Base-by-base conservation (phyloP, 176 grass and related monocot genomes). In the Thalia dealbata region DNA sequence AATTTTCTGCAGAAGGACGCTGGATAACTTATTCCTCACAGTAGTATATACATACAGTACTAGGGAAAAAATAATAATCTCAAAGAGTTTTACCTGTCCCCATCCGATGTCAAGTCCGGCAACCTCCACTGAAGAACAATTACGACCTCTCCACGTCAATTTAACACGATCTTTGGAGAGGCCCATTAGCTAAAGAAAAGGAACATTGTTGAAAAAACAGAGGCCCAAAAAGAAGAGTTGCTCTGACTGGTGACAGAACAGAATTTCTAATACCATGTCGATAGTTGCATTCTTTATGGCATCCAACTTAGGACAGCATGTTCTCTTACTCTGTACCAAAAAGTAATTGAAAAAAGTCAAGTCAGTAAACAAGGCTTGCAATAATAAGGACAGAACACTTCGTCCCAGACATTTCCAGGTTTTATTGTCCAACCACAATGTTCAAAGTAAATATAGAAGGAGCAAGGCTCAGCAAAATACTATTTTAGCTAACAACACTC, bases 21-120 rank as follows among this genome's bases (percentile, higher is more conserved):
- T 38, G 1, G 1, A 4, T 38, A 2, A 38, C 32, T 38, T 38
- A 38, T 28, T 28, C 23, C 10, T 28, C 25, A 28, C 14, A 29
- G 25, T 28, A 28, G 29, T 13, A 13, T 48, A 8, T 0, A 15
- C 14, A 63, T 28, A 24, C 26, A 63, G 24, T 12, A 10, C 7
- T 63, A 25, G 14, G 11, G 27, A 3, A 63, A n/a, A n/a, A n/a
- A n/a, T n/a, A n/a, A n/a, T n/a, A n/a, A n/a, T n/a, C n/a, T n/a
- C n/a, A n/a, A n/a, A 38, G 32, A 38, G 32, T 38, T 50, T 54
- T 91, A 99, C 95, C 88, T 93, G 85, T 13, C 87, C 90, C 95
- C 95, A 99, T 75, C 95, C 90, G 62, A 99, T 84, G 68, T 99
- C 95, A 41, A 99, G 87, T 48, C 95, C 95, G 73, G 95, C 93